Conservation (phyloP, 306 rosid species). For the Gynostemma pentaphyllum region DNA sequence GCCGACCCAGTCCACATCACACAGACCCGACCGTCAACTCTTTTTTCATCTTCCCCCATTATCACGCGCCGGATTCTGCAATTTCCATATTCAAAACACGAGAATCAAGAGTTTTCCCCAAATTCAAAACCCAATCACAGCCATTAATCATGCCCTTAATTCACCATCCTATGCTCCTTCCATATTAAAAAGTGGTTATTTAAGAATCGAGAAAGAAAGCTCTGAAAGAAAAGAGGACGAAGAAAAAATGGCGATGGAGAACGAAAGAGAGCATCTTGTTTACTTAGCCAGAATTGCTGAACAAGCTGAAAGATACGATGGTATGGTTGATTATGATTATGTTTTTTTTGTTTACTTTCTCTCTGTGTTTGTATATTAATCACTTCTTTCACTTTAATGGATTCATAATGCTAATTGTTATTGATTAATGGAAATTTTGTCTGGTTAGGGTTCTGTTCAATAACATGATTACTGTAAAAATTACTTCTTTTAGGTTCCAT, state of each 20-base stretch:
- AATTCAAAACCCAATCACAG: not conserved
- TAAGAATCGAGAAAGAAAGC: not conserved
- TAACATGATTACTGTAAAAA: too few relatives aligned
- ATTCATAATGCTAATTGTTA: not conserved
- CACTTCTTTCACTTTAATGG: not conserved
- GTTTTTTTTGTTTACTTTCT: not conserved
- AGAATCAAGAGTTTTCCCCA: not conserved
- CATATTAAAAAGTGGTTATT: not conserved
- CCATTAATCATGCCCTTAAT: not conserved
- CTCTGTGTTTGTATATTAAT: not conserved
- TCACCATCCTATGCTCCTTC: not conserved
- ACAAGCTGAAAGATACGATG: constrained; percentile 40
- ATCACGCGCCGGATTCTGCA: not conserved
- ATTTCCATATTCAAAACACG: too few relatives aligned
- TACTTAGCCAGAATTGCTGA: constrained; percentile 32
- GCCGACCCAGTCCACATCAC: too few relatives aligned
- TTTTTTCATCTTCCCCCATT: not conserved
- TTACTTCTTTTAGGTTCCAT: not conserved
- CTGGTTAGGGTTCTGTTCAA: not conserved
- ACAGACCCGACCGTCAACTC: too few relatives aligned
- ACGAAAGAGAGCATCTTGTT: constrained; percentile 21
- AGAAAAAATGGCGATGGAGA: constrained; percentile 16
- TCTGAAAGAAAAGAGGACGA: not conserved
- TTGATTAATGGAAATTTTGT: not conserved
- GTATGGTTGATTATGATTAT: not conserved